Conservation (phyloP, 2,329 filamentous ascomycete genomes). For the Diatrype stigma region DNA sequence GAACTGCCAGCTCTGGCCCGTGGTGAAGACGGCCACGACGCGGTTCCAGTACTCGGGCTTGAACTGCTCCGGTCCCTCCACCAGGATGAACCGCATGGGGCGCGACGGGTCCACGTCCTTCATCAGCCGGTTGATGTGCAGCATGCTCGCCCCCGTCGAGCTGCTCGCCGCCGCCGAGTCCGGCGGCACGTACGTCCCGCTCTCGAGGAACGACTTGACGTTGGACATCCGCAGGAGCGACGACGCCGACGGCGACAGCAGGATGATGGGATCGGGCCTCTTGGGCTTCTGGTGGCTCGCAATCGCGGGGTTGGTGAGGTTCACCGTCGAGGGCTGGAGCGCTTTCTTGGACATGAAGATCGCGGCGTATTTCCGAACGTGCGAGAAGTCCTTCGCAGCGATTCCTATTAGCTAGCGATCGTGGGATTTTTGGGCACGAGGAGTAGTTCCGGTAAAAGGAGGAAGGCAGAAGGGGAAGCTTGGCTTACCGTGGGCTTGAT, state of each 20-base stretch:
- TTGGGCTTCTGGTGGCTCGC: slow-evolving; percentile 51
- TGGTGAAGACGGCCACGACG: slow-evolving; percentile 95
- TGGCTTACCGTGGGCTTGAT: slow-evolving; percentile 77
- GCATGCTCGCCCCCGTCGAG: slow-evolving; percentile 66
- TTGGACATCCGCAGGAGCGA: slow-evolving; percentile 94
- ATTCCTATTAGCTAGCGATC: neutral
- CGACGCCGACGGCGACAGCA: slow-evolving; percentile 92
- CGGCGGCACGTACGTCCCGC: slow-evolving; percentile 74
- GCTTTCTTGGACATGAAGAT: slow-evolving; percentile 67
- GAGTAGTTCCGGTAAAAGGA: too few relatives aligned
- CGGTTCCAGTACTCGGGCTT: slow-evolving; percentile 97
- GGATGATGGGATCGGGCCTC: slow-evolving; percentile 80
- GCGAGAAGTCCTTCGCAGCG: slow-evolving; percentile 76
- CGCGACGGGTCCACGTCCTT: slow-evolving; percentile 65
- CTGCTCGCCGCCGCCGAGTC: slow-evolving; percentile 60
- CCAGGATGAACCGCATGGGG: slow-evolving; percentile 88
- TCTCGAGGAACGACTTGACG: slow-evolving; percentile 88
- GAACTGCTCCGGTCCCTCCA: slow-evolving; percentile 90
- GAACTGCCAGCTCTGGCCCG: slow-evolving; percentile 97
- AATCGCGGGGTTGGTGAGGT: slow-evolving; percentile 41
- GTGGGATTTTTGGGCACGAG: neutral
- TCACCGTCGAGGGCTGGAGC: slow-evolving; percentile 32
- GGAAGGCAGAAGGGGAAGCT: neutral
- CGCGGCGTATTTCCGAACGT: slow-evolving; percentile 80
- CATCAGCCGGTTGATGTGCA: slow-evolving; percentile 77